A percentile compares a stretch with the other conserved stretches of the same genome.
Evolutionary conservation across 225 moss, liverwort and hornwort species (phyloP).

Genomic region (Bryum argenteum): DNA sequence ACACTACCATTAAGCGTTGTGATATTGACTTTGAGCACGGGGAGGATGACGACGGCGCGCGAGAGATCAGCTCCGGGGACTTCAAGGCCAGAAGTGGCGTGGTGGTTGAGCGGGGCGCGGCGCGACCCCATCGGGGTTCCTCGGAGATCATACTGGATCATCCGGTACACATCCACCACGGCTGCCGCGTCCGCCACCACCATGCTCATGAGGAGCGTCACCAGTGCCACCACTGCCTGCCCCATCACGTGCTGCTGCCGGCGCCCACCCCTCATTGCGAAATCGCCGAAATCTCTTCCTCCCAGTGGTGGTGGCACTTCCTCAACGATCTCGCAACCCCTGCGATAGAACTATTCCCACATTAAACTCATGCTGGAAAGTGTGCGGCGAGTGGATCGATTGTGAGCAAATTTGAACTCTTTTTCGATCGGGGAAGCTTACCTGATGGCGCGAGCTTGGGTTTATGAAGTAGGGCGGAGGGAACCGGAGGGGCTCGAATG

Average conservation of each 20-base stretch:
- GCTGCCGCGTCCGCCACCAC: slow-evolving; percentile 79
- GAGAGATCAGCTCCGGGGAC: slow-evolving; percentile 85
- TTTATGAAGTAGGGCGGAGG: not conserved
- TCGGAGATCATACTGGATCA: slow-evolving; percentile 93
- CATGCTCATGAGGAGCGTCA: slow-evolving; percentile 68
- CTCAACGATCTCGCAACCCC: not conserved
- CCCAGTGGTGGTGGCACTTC: not conserved
- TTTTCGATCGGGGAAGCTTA: slow-evolving; percentile 1
- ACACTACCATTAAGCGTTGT: slow-evolving; percentile 73
- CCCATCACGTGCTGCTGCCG: slow-evolving; percentile 54
- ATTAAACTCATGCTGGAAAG: not conserved
- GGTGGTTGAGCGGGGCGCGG: slow-evolving; percentile 80
- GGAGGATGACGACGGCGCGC: slow-evolving; percentile 85
- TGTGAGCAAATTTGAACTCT: not conserved
- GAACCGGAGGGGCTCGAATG: not conserved
- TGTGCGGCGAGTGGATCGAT: not conserved
- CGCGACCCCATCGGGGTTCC: slow-evolving; percentile 87
- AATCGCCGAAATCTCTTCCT: slow-evolving; percentile 14
- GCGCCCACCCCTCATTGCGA: slow-evolving; percentile 29
- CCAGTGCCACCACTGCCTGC: slow-evolving; percentile 61
- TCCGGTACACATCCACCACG: slow-evolving; percentile 91
- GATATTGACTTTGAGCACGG: slow-evolving; percentile 71
- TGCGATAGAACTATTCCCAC: not conserved
- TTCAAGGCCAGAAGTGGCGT: slow-evolving; percentile 74
- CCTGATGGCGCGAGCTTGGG: not conserved